Percentiles rank a stretch among this genome's conserved stretches.
Evolutionary conservation across 2,329 filamentous ascomycete genomes (phyloP).

Genomic region (Ceratocystis alfenasii): DNA sequence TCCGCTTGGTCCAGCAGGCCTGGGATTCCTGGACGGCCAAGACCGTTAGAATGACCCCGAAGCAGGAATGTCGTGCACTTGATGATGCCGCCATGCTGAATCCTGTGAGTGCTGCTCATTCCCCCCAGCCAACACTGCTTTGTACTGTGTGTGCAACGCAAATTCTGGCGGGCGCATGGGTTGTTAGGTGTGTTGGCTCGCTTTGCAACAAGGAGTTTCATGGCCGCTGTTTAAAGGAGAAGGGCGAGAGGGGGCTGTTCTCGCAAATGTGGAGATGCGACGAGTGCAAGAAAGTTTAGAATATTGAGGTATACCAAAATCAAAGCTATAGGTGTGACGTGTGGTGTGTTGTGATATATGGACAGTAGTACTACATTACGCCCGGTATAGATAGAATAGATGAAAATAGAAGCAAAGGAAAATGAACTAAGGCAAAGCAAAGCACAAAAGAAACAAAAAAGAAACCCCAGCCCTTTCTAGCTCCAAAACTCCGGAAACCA

Average conservation of each 20-base stretch:
- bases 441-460: constrained; percentile 2
- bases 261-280: constrained; percentile 19
- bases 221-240: constrained; percentile 15
- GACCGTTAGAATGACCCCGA: background rate
- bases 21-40: constrained; percentile 21
- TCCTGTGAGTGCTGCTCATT: background rate
- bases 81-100: background rate
- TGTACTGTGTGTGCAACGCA: constrained; percentile 9
- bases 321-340: background rate
- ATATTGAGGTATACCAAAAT: background rate
- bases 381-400: constrained; percentile 8
- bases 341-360: background rate
- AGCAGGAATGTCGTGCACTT: background rate
- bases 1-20: constrained; percentile 35
- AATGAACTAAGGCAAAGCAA: constrained; percentile 7
- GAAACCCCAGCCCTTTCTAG: constrained; percentile 4
- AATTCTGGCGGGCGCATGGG: constrained; percentile 17
- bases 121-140: background rate
- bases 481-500: constrained; percentile 16
- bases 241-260: constrained; percentile 17
- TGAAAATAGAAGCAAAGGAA: constrained; percentile 3
- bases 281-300: constrained; percentile 4
- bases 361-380: constrained; percentile 17
- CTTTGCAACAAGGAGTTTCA: constrained; percentile 14
- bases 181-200: constrained; percentile 6